These are phyloP conservation scores for Cutaneotrichosporon cyanovorans DNA, from an alignment of 1,284 basidiomycete species.

Conservation along the genomic window DNA sequence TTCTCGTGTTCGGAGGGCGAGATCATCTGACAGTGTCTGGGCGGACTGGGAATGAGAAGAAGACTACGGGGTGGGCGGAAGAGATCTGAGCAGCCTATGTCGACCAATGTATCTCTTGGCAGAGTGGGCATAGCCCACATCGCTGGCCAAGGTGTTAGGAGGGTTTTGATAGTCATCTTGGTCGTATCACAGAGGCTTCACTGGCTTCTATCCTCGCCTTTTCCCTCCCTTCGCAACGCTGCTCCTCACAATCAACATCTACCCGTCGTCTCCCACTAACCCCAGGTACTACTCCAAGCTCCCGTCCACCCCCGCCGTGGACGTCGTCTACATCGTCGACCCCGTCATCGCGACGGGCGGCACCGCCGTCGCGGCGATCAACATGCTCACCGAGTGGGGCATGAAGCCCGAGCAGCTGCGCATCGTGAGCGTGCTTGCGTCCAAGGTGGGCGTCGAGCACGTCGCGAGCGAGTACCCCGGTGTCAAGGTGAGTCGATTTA, in stretches of 20 bases:
- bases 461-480: constrained; percentile 65
- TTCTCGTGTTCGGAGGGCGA: too few relatives aligned
- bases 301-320: constrained; percentile 66
- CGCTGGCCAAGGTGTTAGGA: too few relatives aligned
- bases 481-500: constrained; percentile 57
- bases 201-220: too few relatives aligned
- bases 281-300: constrained; percentile 81
- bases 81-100: too few relatives aligned
- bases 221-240: not conserved
- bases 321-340: constrained; percentile 77
- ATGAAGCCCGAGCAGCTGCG: constrained; percentile 61
- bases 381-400: constrained; percentile 82
- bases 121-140: too few relatives aligned
- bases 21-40: too few relatives aligned
- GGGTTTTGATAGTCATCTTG: too few relatives aligned
- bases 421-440: constrained; percentile 73
- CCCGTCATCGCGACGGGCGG: constrained; percentile 89
- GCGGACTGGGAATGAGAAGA: too few relatives aligned
- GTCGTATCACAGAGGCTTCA: too few relatives aligned
- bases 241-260: not conserved
- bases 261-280: not conserved
- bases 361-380: constrained; percentile 77
- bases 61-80: too few relatives aligned
- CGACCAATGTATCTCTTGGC: too few relatives aligned
- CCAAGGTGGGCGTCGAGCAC: constrained; percentile 62